These are phyloP conservation scores for Eucalyptus polybractea DNA, from an alignment of 345 rosid species.

Conservation along the genomic window DNA sequence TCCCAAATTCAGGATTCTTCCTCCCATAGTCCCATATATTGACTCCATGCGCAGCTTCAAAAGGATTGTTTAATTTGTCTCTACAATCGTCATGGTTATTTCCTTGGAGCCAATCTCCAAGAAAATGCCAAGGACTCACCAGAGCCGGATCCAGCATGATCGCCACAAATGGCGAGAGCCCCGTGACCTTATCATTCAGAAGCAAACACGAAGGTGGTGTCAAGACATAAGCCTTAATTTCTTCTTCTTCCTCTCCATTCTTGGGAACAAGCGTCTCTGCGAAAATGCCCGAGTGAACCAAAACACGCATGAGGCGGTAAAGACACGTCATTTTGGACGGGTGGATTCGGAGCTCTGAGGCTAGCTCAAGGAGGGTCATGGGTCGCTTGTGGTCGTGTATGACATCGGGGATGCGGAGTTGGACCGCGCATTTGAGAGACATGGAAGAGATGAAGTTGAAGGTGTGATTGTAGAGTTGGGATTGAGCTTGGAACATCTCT, in stretches of 20 bases:
- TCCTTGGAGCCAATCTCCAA: too few species aligned
- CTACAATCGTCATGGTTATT: too few species aligned
- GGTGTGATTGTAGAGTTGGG: constrained; percentile 13
- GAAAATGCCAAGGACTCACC: too few species aligned
- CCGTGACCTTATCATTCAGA: not conserved
- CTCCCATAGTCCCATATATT: too few species aligned
- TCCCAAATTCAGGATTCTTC: too few species aligned
- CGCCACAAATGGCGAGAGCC: not conserved
- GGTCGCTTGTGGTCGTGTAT: constrained; percentile 20
- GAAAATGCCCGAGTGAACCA: constrained; percentile 26
- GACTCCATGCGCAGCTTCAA: too few species aligned
- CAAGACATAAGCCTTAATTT: not conserved
- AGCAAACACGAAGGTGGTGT: constrained; percentile 22
- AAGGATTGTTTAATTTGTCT: too few species aligned
- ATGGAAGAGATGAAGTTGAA: constrained; percentile 22
- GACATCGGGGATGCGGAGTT: constrained; percentile 26
- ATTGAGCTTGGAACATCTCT: constrained; percentile 24
- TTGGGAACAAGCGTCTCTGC: not conserved
- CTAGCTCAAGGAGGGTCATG: constrained; percentile 23
- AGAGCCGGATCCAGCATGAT: too few species aligned
- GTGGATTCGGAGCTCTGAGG: constrained; percentile 9
- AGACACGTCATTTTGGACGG: constrained; percentile 3
- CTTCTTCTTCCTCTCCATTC: not conserved
- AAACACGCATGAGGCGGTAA: constrained; percentile 22
- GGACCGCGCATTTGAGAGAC: constrained; percentile 33